These are phyloP conservation scores for Phtheirospermum japonicum DNA, from an alignment of 257 asterid species.

Conservation along the genomic window DNA sequence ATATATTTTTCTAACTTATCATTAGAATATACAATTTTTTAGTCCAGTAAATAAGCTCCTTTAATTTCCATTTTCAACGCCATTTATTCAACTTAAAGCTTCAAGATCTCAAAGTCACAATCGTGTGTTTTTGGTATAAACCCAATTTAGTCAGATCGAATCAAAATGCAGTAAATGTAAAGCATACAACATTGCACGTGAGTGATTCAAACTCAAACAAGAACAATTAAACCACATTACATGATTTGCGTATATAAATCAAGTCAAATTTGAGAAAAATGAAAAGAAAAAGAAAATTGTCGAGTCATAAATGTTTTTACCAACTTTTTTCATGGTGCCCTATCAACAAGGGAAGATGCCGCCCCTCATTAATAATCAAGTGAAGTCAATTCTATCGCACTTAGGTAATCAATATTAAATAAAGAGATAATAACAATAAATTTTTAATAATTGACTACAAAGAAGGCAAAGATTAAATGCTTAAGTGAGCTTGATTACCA, in stretches of 20 bases:
- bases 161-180: neutral
- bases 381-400: neutral
- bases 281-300: neutral
- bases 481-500: too few species aligned
- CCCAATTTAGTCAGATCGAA: neutral
- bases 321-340: neutral
- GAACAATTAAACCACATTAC: neutral
- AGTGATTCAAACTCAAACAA: neutral
- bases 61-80: too few species aligned
- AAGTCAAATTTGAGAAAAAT: neutral
- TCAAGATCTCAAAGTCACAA: too few species aligned
- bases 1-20: too few species aligned
- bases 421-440: too few species aligned
- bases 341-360: neutral
- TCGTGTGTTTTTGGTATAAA: neutral
- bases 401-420: neutral
- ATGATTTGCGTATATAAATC: neutral
- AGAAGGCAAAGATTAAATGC: too few species aligned
- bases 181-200: neutral
- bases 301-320: neutral
- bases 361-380: neutral
- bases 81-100: too few species aligned
- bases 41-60: too few species aligned
- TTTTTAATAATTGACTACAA: too few species aligned
- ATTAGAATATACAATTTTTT: neutral